Conservation (phyloP, 345 rosid species). For the Anastatica hierochuntica region DNA sequence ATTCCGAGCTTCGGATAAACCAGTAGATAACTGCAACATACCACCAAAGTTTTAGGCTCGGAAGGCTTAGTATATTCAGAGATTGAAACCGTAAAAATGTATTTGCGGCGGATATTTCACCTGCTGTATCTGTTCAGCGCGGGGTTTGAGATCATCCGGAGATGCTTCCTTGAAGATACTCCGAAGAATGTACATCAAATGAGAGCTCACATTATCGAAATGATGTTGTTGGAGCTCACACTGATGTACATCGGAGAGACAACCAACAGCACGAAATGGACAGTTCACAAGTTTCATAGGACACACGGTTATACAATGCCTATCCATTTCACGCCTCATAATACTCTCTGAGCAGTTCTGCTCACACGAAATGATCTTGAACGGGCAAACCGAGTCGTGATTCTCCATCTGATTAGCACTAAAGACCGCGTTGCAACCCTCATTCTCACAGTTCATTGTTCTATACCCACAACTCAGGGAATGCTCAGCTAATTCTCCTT, state of each 20-base stretch:
- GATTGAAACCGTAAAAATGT: no score
- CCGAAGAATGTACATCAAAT: conserved; percentile 50
- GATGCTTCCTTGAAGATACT: conserved; percentile 48
- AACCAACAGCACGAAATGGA: conserved; percentile 69
- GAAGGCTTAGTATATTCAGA: no score
- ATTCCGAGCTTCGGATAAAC: conserved; percentile 36
- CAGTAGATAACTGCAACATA: conserved; percentile 38
- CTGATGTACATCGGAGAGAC: conserved; percentile 48
- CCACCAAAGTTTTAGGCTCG: background rate
- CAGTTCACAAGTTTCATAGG: conserved; percentile 81
- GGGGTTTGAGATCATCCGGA: conserved; percentile 37
- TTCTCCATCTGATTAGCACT: conserved; percentile 49
- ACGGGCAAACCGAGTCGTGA: conserved; percentile 67
- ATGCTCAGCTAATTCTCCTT: conserved; percentile 48
- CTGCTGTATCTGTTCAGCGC: conserved; percentile 49
- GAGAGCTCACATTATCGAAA: conserved; percentile 41
- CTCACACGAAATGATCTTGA: conserved; percentile 75
- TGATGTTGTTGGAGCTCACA: conserved; percentile 43
- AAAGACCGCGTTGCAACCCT: conserved; percentile 50
- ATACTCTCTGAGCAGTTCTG: conserved; percentile 55
- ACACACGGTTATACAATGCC: conserved; percentile 83
- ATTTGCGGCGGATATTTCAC: no score
- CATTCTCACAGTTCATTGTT: conserved; percentile 50
- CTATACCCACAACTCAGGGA: conserved; percentile 42
- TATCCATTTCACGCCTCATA: conserved; percentile 82